Evolutionary conservation across 1,139 yeast species (phyloP).

Genomic region (Nakaseomyces delphensis): DNA sequence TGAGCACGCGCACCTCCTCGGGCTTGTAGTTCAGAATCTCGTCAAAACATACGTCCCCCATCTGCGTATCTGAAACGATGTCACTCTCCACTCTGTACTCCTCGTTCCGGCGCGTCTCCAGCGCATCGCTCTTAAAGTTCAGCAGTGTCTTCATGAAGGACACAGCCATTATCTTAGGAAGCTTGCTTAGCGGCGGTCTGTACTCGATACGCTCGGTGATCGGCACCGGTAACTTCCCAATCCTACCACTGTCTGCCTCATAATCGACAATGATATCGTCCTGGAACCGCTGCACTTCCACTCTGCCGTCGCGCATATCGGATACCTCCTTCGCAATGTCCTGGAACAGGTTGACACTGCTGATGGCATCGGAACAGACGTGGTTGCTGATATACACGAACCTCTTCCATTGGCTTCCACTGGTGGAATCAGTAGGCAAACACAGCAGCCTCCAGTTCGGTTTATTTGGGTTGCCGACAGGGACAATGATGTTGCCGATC

Average conservation of each 20-base stretch:
- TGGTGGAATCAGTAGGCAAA: constrained; percentile 11
- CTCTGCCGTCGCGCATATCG: not conserved
- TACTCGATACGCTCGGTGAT: constrained; percentile 20
- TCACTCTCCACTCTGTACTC: not conserved
- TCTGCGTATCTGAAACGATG: constrained; percentile 9
- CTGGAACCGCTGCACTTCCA: not conserved
- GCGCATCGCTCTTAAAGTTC: constrained; percentile 12
- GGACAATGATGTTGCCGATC: constrained; percentile 14
- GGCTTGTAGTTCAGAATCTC: constrained; percentile 11
- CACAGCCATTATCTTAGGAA: constrained; percentile 14
- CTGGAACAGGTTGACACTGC: constrained; percentile 19
- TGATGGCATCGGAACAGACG: constrained; percentile 21
- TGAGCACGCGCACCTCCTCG: constrained; percentile 12
- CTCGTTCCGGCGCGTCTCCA: constrained; percentile 9
- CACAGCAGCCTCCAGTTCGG: constrained; percentile 25
- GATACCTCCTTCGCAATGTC: constrained; percentile 15
- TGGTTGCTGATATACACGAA: constrained; percentile 22
- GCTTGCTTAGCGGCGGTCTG: constrained; percentile 11
- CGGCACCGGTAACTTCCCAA: constrained; percentile 16
- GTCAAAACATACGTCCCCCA: constrained; percentile 10
- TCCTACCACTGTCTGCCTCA: constrained; percentile 10
- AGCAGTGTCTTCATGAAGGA: constrained; percentile 12
- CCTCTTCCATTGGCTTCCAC: constrained; percentile 7
- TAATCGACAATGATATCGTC: constrained; percentile 13
- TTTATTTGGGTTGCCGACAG: constrained; percentile 14